Percentiles rank a stretch among this genome's conserved stretches.
These are phyloP conservation scores for Pseudogymnoascus verrucosus DNA, from an alignment of 2,329 filamentous ascomycete species.

Conservation along the genomic window DNA sequence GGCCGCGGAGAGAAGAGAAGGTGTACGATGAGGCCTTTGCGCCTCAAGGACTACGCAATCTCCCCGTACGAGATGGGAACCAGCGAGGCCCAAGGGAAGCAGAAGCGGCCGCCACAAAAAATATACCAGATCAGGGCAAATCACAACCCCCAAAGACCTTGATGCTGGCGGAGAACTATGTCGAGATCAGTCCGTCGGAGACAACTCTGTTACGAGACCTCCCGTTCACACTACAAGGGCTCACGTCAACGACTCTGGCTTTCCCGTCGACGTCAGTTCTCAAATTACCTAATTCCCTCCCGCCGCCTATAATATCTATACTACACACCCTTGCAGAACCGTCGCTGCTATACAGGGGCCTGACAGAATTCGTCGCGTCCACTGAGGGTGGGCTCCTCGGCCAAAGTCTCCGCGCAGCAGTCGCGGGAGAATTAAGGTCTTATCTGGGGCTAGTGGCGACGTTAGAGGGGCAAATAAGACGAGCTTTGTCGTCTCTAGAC, in stretches of 20 bases:
- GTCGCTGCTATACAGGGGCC: conserved; percentile 76
- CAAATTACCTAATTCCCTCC: conserved; percentile 69
- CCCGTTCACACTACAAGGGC: conserved; percentile 85
- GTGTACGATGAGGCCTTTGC: conserved; percentile 46
- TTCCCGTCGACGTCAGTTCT: conserved; percentile 64
- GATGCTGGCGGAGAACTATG: conserved; percentile 48
- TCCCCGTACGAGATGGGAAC: conserved; percentile 26
- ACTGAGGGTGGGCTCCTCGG: conserved; percentile 77
- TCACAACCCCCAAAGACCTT: conserved; percentile 40
- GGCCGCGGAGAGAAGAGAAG: conserved; percentile 36
- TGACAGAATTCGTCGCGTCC: conserved; percentile 75
- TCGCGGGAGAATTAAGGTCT: conserved; percentile 75
- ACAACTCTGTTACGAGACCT: conserved; percentile 66
- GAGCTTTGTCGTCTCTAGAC: conserved; percentile 68
- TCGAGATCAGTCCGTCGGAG: conserved; percentile 54
- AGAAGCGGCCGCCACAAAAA: conserved; percentile 23
- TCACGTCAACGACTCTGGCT: conserved; percentile 76
- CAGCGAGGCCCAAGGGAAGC: conserved; percentile 27
- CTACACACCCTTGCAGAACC: conserved; percentile 88
- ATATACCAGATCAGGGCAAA: conserved; percentile 21
- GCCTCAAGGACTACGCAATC: conserved; percentile 37
- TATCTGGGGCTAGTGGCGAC: conserved; percentile 89
- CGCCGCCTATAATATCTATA: conserved; percentile 76
- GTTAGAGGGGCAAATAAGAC: conserved; percentile 82
- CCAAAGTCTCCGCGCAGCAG: conserved; percentile 83